These are phyloP conservation scores for Cryphonectria naterciae DNA, from an alignment of 2,329 filamentous ascomycete genomes.

Conservation along the genomic window DNA sequence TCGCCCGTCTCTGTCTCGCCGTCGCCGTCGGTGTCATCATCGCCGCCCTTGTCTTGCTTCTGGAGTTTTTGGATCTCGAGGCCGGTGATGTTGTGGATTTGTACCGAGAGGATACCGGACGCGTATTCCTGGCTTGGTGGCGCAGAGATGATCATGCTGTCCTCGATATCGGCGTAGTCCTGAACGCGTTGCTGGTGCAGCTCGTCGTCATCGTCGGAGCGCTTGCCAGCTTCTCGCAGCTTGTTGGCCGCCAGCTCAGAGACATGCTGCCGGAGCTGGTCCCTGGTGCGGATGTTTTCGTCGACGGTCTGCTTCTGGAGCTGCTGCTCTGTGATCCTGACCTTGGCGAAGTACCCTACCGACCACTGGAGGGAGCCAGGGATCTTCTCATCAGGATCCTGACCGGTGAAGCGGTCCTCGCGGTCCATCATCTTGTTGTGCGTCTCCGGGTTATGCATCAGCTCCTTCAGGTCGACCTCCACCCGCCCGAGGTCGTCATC, in stretches of 20 bases:
- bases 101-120: constrained; percentile 70
- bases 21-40: constrained; percentile 46
- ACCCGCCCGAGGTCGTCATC: constrained; percentile 77
- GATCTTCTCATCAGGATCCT: constrained; percentile 69
- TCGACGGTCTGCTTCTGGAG: constrained; percentile 65
- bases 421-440: constrained; percentile 66
- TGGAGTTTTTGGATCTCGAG: constrained; percentile 65
- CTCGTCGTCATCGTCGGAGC: constrained; percentile 60
- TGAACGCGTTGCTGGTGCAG: constrained; percentile 70
- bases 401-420: constrained; percentile 66
- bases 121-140: constrained; percentile 65
- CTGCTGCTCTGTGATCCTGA: constrained; percentile 64
- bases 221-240: constrained; percentile 64
- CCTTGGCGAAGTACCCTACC: constrained; percentile 73
- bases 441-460: constrained; percentile 64
- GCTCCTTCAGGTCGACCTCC: constrained; percentile 66
- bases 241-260: constrained; percentile 60
- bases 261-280: constrained; percentile 63
- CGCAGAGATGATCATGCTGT: constrained; percentile 69
- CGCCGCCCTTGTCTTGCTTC: constrained; percentile 55
- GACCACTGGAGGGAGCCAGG: constrained; percentile 72
- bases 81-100: constrained; percentile 74
- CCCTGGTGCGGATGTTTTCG: constrained; percentile 57
- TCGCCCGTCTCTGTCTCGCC: constrained; percentile 65
- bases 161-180: constrained; percentile 63